Evolutionary conservation across 192 early-diverging fungal genomes (phyloP).

Genomic region (Backusella liffmaniae): DNA sequence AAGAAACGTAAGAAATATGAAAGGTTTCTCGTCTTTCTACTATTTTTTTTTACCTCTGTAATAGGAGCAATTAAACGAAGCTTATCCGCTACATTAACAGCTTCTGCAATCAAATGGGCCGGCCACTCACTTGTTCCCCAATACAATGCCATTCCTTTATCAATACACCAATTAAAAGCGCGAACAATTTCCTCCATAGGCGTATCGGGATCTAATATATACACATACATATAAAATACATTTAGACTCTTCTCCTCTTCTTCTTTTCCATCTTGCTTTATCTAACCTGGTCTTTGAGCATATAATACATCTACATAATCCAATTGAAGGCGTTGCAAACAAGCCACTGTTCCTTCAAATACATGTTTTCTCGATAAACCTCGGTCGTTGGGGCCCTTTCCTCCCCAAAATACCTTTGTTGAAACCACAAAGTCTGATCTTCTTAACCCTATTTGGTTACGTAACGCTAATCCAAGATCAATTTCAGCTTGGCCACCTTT

Average conservation of each 20-base stretch:
- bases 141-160: constrained; percentile 78
- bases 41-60: constrained; percentile 39
- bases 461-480: constrained; percentile 76
- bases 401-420: constrained; percentile 79
- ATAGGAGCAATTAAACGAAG: constrained; percentile 69
- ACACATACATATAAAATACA: background rate
- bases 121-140: constrained; percentile 88
- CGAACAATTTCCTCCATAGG: constrained; percentile 89
- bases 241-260: background rate
- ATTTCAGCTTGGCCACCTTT: constrained; percentile 66
- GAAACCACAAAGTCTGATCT: constrained; percentile 76
- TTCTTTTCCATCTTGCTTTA: background rate
- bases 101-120: constrained; percentile 73
- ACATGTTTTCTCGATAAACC: constrained; percentile 87
- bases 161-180: constrained; percentile 80
- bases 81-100: constrained; percentile 63
- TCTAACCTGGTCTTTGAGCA: constrained; percentile 72
- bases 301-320: constrained; percentile 78
- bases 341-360: constrained; percentile 74
- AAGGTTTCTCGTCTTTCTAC: background rate
- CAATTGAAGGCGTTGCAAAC: constrained; percentile 66
- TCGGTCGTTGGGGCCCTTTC: constrained; percentile 74
- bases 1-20: background rate
- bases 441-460: constrained; percentile 63
- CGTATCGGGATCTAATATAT: constrained; percentile 34